Base-by-base conservation (phyloP, 352 stramenopile genomes). In the Globisporangium uncinulatum region DNA sequence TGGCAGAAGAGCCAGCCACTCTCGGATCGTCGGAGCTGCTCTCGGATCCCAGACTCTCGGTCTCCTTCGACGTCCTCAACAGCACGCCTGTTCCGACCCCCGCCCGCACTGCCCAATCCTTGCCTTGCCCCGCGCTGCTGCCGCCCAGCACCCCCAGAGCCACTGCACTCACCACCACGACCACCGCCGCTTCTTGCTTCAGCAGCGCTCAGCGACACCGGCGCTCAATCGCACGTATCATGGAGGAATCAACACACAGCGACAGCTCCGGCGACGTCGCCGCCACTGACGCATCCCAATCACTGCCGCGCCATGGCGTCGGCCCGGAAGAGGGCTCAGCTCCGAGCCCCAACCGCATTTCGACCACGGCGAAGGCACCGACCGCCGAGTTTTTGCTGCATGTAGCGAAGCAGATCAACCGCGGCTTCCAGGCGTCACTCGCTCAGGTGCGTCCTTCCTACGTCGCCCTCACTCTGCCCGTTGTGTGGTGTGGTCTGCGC, bases 391-490 rank as follows among this genome's bases (percentile, higher is more conserved):
- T 70, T 43, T 29, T 70, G 48, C 39, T 65, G 41, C 63, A 65
- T 51, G 55, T 70, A 5, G 59, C 53, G 10, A 31, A 70, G 34
- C 31, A 70, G 29, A 62, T 70, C 51, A 59, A 52, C 42, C 52
- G 46, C 44, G 51, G 54, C 36, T 64, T 70, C 60, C 63, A 70
- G 42, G 43, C 58, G 47, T 62, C 63, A 39, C 63, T 70, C 32
- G 47, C 54, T 5, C 51, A 67, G 63, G 63, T 70, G 46, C 34
- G 49, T 36, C 24, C 20, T 39, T 39, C 34, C 34, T 39, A 39
- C 34, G 34, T 39, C 34, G 6, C 34, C 10, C 7, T 39, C 34
- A 1, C 10, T 10, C 9, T 59, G 14, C 17, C 24, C 24, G 24
- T 29, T 4, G 1, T 29, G 24, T 29, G 24, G 24, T 13, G 34